A percentile compares a stretch with the other conserved stretches of the same genome.
These are phyloP conservation scores for Russula compacta DNA, from an alignment of 768 basidiomycete species.

Conservation along the genomic window DNA sequence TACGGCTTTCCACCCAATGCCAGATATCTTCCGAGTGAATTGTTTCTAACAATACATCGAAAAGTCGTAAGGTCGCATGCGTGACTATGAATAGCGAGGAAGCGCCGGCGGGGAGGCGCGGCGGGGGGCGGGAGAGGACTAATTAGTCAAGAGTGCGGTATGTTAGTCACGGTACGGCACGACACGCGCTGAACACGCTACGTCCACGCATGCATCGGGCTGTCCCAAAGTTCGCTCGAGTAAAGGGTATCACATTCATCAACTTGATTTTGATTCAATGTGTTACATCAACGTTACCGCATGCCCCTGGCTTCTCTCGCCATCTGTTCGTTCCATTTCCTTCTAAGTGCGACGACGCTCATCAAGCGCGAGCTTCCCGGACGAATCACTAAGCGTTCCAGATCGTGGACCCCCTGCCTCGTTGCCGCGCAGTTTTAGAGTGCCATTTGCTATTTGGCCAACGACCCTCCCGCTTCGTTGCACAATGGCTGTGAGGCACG, in stretches of 20 bases:
- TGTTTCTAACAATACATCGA: not conserved
- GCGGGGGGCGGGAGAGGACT: not conserved
- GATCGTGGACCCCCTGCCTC: slow-evolving; percentile 8
- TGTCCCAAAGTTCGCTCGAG: not conserved
- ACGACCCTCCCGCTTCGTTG: not conserved
- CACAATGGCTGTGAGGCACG: slow-evolving; percentile 9
- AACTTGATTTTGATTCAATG: not conserved
- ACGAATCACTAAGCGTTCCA: slow-evolving; percentile 16
- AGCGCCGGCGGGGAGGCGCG: not conserved
- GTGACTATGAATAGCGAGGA: not conserved
- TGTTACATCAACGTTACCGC: slow-evolving; percentile 12
- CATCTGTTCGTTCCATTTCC: not conserved
- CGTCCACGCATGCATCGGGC: slow-evolving; percentile 1
- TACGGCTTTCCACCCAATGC: not conserved
- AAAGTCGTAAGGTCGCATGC: not conserved
- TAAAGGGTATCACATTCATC: not conserved
- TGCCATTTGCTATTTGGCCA: slow-evolving; percentile 14
- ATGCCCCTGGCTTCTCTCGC: not conserved
- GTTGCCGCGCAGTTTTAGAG: slow-evolving; percentile 12
- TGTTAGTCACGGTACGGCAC: not conserved
- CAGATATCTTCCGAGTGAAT: not conserved
- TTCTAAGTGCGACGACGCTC: not conserved
- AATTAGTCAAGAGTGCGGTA: slow-evolving; percentile 1
- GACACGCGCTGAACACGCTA: slow-evolving; percentile 18
- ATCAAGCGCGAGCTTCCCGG: slow-evolving; percentile 7